Evolutionary conservation across 352 stramenopile species (phyloP), one percentile per base, ranked within the genome.

Genomic region (Pythium rishiriense): DNA sequence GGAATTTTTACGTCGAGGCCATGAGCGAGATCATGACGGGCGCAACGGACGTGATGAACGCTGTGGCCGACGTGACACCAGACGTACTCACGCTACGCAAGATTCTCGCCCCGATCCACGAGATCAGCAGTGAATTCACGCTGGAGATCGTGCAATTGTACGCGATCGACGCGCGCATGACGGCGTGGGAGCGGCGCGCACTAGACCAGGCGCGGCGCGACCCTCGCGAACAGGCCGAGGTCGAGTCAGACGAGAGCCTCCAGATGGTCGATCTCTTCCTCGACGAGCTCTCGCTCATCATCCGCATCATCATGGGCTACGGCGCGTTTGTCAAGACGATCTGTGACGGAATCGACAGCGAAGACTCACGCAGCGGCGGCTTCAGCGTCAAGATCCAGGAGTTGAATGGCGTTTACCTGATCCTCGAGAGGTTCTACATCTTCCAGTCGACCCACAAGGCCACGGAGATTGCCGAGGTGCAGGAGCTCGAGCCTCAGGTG

Each of bases 241-340:
- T 84, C 12, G 87, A 93, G 46, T 72, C 85, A 10, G 87, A 95
- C 60, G 87, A 95, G 70, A 93, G 83, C 68, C 69, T 95, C 29
- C 86, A 95, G 66, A 95, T 95, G 87, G 76, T 93, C 50, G 84
- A 95, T 49, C 65, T 93, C 53, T 88, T 91, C 45, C 62, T 95
- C 48, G 87, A 95, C 54, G 85, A 95, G 58, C 47, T 93, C 19
- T 78, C 83, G 21, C 90, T 88, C 69, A 78, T 95, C 45, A 78
- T 93, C 19, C 83, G 84, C 25, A 67, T 91, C 21, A 62, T 92
- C 28, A 79, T 80, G 68, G 90, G 83, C 55, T 95, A 95, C 57
- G 72, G 60, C 3, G 56, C 66, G 11, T 92, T 90, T 37, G 57
- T 90, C 43, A 55, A 65, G 29, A 83, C 78, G 10, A 62, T 91